Conservation (phyloP, 192 early-diverging fungal species). For the Pilaira anomala region DNA sequence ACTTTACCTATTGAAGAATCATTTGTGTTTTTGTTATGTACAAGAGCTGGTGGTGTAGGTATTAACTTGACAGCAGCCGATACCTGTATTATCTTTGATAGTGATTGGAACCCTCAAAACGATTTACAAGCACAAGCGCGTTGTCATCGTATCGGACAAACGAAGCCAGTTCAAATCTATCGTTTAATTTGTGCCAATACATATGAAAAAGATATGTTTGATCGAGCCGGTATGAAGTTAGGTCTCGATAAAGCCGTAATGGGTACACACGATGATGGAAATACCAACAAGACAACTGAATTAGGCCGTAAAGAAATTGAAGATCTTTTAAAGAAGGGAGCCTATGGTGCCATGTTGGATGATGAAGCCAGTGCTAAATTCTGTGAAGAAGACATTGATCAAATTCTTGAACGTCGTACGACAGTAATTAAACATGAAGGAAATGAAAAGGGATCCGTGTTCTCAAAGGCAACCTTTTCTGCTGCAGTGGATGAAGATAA, state of each 20-base stretch:
- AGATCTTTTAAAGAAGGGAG: slow-evolving; percentile 83
- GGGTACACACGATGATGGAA: slow-evolving; percentile 46
- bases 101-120: slow-evolving; percentile 90
- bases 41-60: slow-evolving; percentile 82
- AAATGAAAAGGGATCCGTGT: slow-evolving; percentile 68
- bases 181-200: slow-evolving; percentile 79
- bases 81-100: slow-evolving; percentile 84
- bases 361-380: slow-evolving; percentile 74
- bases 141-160: slow-evolving; percentile 87
- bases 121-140: slow-evolving; percentile 84
- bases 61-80: slow-evolving; percentile 88
- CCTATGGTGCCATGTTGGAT: slow-evolving; percentile 84
- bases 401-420: slow-evolving; percentile 73
- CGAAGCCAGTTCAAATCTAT: slow-evolving; percentile 74
- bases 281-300: slow-evolving; percentile 44
- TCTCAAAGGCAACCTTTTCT: slow-evolving; percentile 84
- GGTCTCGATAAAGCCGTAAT: slow-evolving; percentile 78
- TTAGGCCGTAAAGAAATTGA: slow-evolving; percentile 78
- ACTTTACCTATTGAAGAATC: slow-evolving; percentile 61
- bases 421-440: slow-evolving; percentile 76
- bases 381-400: slow-evolving; percentile 87
- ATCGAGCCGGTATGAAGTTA: slow-evolving; percentile 82
- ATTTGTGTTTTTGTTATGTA: slow-evolving; percentile 86
- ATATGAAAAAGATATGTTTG: slow-evolving; percentile 90
- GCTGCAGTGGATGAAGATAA: slow-evolving; percentile 26